Percentiles rank a stretch among this genome's conserved stretches.
Conservation (phyloP, 768 basidiomycete genomes). For the Agrocybe pediades region DNA sequence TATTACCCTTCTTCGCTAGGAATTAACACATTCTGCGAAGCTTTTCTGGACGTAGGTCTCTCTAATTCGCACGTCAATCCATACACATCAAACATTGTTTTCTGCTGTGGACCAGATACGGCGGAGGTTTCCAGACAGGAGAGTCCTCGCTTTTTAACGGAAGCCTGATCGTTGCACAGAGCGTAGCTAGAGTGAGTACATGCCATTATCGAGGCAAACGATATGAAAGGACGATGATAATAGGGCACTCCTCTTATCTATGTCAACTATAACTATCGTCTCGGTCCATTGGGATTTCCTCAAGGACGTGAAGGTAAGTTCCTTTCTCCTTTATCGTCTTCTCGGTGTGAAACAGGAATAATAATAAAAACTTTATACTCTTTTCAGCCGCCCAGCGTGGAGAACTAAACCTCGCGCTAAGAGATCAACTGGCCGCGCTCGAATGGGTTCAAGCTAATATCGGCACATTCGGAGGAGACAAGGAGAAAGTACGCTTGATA, state of each 20-base stretch:
- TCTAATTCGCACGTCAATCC: not conserved
- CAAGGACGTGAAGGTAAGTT: constrained; percentile 36
- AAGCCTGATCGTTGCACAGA: constrained; percentile 35
- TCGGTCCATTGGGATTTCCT: constrained; percentile 49
- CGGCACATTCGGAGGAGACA: constrained; percentile 58
- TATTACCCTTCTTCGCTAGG: not conserved
- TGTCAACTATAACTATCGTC: constrained; percentile 41
- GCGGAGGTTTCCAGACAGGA: constrained; percentile 33
- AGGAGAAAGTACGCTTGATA: constrained; percentile 15
- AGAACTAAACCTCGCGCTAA: constrained; percentile 47
- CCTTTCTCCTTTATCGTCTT: too few relatives aligned
- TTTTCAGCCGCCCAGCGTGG: constrained; percentile 35
- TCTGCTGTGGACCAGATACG: constrained; percentile 33
- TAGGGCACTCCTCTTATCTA: constrained; percentile 46
- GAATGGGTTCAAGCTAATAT: constrained; percentile 65
- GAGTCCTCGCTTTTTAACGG: constrained; percentile 30
- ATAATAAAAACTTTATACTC: too few relatives aligned
- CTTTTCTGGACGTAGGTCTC: constrained; percentile 41
- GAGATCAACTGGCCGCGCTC: constrained; percentile 46
- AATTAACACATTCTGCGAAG: constrained; percentile 22
- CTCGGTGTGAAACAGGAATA: too few relatives aligned
- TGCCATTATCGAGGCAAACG: not conserved
- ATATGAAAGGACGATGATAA: too few relatives aligned
- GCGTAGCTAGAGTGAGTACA: constrained; percentile 32
- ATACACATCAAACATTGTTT: not conserved